Percentiles rank a stretch among this genome's conserved stretches.
phyloP scores from a whole-genome alignment of 306 rosid genomes.

The Casuarina glauca region DNA sequence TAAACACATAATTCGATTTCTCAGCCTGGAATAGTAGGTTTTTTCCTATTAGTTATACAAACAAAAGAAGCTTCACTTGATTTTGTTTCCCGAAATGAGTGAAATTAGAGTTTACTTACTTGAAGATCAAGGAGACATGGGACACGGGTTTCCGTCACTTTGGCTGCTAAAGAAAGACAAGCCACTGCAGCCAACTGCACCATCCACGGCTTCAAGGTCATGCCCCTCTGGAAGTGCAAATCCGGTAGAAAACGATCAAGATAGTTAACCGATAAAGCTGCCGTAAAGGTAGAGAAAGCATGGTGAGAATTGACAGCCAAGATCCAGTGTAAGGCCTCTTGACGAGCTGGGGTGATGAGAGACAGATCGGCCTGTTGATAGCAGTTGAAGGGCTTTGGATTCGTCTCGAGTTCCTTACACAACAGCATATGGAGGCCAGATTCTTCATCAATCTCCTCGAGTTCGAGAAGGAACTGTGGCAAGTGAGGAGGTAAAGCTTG shows the following conservation, averaged over 20 bases:
- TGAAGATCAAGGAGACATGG: conserved; percentile 6
- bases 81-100: no score
- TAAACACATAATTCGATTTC: not conserved
- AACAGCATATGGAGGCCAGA: not conserved
- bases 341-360: not conserved
- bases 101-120: not conserved
- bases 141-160: not conserved
- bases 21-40: not conserved
- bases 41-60: not conserved
- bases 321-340: not conserved
- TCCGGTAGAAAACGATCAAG: conserved; percentile 4
- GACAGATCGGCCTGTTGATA: not conserved
- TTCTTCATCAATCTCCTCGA: not conserved
- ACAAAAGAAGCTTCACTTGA: not conserved
- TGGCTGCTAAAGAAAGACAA: conserved; percentile 8
- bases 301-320: conserved; percentile 1
- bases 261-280: not conserved
- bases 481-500: not conserved
- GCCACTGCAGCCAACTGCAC: conserved; percentile 1
- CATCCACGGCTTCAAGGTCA: conserved; percentile 13
- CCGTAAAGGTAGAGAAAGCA: conserved; percentile 5
- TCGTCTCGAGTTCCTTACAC: conserved; percentile 2
- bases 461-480: not conserved
- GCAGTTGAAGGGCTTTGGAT: not conserved
- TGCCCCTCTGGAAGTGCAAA: not conserved